A percentile compares a stretch with the other conserved stretches of the same genome.
These are phyloP conservation scores for Eimeria necatrix DNA, from an alignment of 169 alveolate genomes.

Conservation along the genomic window DNA sequence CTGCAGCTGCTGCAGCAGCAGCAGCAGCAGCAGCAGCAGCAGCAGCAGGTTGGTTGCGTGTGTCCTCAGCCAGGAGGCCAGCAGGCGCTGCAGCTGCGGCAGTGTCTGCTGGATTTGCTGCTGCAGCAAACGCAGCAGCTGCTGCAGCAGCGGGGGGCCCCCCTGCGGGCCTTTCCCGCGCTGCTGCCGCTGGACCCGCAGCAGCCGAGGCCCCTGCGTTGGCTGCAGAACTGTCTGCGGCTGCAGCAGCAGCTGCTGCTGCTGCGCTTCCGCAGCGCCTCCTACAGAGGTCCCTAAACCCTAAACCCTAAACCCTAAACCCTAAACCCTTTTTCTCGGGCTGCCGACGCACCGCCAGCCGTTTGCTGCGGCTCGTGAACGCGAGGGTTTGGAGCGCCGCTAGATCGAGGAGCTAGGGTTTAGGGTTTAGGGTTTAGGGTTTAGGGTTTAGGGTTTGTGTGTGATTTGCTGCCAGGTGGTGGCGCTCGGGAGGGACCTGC, in stretches of 20 bases:
- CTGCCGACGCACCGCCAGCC: too few species aligned
- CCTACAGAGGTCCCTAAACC: not conserved
- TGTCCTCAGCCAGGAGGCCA: constrained; percentile 1
- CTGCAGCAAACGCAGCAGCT: constrained; percentile 7
- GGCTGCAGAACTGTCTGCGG: not conserved
- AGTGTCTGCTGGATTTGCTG: not conserved
- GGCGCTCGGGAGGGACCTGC: not conserved
- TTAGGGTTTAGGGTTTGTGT: not conserved
- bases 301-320: constrained; percentile 14
- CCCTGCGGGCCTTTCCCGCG: not conserved
- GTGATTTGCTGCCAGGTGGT: too few species aligned
- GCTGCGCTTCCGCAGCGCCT: not conserved
- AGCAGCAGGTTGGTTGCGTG: not conserved
- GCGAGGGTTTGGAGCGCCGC: too few species aligned
- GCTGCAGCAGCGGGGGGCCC: constrained; percentile 60
- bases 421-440: constrained; percentile 33
- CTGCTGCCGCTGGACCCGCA: not conserved
- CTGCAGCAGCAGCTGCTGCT: constrained; percentile 58
- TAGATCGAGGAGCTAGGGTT: too few species aligned
- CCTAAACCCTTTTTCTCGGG: not conserved
- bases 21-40: not conserved
- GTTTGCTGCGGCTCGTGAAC: too few species aligned
- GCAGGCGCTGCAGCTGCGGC: not conserved
- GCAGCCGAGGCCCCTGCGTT: not conserved
- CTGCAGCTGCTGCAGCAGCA: not conserved